phyloP scores from a whole-genome alignment of 352 stramenopile species.

The Phytophthora cryptogea region DNA sequence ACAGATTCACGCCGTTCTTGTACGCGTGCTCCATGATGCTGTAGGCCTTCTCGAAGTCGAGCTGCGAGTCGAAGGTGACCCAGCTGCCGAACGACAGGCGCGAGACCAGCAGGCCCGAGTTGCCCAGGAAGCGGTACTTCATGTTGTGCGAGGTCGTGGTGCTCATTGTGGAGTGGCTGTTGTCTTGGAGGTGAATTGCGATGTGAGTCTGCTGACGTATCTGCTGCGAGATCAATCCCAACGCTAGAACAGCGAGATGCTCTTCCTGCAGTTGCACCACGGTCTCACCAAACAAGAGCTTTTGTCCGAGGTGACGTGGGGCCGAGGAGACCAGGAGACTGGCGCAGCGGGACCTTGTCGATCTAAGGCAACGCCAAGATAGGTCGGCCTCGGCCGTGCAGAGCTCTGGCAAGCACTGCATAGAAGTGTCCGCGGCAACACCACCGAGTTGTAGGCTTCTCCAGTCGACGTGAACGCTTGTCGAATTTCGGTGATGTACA shows the following conservation, averaged over 20 bases:
- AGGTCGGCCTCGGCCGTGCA: constrained; percentile 19
- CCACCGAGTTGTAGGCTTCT: constrained; percentile 11
- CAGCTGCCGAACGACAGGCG: constrained; percentile 57
- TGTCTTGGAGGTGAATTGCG: constrained; percentile 9
- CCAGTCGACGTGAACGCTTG: constrained; percentile 5
- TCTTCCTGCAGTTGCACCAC: constrained; percentile 8
- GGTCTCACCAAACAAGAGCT: constrained; percentile 17
- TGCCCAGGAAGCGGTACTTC: constrained; percentile 66
- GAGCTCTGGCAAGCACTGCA: constrained; percentile 15
- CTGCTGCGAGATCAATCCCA: constrained; percentile 14
- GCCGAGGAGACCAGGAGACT: constrained; percentile 17
- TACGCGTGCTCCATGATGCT: constrained; percentile 61
- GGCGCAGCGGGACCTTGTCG: constrained; percentile 41
- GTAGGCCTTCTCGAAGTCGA: constrained; percentile 67
- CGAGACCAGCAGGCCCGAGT: constrained; percentile 56
- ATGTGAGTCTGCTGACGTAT: constrained; percentile 21
- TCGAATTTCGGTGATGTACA: neutral
- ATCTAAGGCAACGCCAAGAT: constrained; percentile 31
- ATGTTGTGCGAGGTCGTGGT: constrained; percentile 40
- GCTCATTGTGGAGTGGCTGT: constrained; percentile 13
- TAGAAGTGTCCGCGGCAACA: constrained; percentile 17
- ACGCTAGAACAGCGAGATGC: constrained; percentile 22
- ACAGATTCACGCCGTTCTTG: constrained; percentile 71
- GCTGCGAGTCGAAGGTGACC: constrained; percentile 54
- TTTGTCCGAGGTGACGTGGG: constrained; percentile 15